Evolutionary conservation across 352 stramenopile species (phyloP), one percentile per base, ranked within the genome.

Genomic region (Lagenidium giganteum): DNA sequence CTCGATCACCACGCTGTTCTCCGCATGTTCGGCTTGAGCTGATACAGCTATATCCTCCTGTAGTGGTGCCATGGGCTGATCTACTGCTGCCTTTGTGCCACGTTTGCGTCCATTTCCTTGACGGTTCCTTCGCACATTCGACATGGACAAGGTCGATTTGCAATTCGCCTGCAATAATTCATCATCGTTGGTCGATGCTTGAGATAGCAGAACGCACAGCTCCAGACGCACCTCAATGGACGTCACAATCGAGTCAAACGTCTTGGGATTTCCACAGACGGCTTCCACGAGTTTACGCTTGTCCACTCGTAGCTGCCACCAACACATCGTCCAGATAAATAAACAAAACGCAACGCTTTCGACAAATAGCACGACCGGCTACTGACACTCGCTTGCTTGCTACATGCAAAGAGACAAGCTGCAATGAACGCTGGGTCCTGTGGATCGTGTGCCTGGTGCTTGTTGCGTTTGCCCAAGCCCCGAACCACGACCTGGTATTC

Each of bases 171-270:
- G 25, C 9, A 38, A 28, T 8, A 22, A 49, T 21, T 23, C 18
- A 27, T 34, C 16, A 30, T 12, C 32, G n/a, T n/a, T n/a, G n/a
- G n/a, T n/a, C n/a, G n/a, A n/a, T n/a, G n/a, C n/a, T n/a, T n/a
- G n/a, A n/a, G n/a, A n/a, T n/a, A n/a, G n/a, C n/a, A n/a, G n/a
- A n/a, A n/a, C n/a, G n/a, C n/a, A n/a, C n/a, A n/a, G n/a, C n/a
- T n/a, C n/a, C n/a, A n/a, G n/a, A 27, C 47, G 16, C 9, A 77
- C 66, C 55, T 89, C 73, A 29, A 89, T 77, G 23, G 73, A 84
- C 7, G 67, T 73, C 16, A 89, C 70, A 36, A 89, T 80, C 0
- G 71, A 59, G 17, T 84, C 71, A 21, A 89, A 89, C 9, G 57
- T 54, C 27, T 67, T 78, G 17, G 64, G 56, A 45, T 79, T 83